phyloP scores from a whole-genome alignment of 2,329 filamentous ascomycete genomes.

The Xylaria sp. region DNA sequence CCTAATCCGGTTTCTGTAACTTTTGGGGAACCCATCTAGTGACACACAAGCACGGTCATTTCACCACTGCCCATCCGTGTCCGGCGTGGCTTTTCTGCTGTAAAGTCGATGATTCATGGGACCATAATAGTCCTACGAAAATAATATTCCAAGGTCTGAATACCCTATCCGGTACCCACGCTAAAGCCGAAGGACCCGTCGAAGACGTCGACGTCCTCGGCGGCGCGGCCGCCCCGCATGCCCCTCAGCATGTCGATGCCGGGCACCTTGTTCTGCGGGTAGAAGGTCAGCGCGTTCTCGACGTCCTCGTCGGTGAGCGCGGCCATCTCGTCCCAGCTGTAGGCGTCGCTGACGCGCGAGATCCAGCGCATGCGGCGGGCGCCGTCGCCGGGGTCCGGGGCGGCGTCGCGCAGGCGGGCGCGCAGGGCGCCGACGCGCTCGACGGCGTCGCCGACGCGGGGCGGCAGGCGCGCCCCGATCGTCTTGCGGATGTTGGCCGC shows the following conservation, averaged over 20 bases:
- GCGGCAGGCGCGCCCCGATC: slow-evolving; percentile 76
- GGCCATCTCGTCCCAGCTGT: slow-evolving; percentile 82
- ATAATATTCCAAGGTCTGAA: background rate
- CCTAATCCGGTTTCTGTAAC: background rate
- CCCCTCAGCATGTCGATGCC: slow-evolving; percentile 56
- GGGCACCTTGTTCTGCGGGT: slow-evolving; percentile 60
- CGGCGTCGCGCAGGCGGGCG: slow-evolving; percentile 75
- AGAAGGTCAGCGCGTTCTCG: slow-evolving; percentile 79
- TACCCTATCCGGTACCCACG: slow-evolving; percentile 43
- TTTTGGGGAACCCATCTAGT: background rate
- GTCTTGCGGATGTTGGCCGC: slow-evolving; percentile 83
- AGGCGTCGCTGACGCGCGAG: slow-evolving; percentile 86
- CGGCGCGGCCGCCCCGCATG: slow-evolving; percentile 51
- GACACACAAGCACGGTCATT: background rate
- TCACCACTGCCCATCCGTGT: background rate
- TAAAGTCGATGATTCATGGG: background rate
- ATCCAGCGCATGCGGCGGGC: slow-evolving; percentile 96
- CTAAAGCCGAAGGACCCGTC: slow-evolving; percentile 64
- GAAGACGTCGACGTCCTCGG: slow-evolving; percentile 56
- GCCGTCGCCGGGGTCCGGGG: slow-evolving; percentile 72
- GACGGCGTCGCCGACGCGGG: slow-evolving; percentile 82
- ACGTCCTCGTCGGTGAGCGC: slow-evolving; percentile 82
- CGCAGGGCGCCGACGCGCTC: slow-evolving; percentile 80
- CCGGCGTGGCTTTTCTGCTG: background rate
- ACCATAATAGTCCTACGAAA: background rate